phyloP scores from a whole-genome alignment of 2,329 filamentous ascomycete genomes.

The Penicillium sp. region DNA sequence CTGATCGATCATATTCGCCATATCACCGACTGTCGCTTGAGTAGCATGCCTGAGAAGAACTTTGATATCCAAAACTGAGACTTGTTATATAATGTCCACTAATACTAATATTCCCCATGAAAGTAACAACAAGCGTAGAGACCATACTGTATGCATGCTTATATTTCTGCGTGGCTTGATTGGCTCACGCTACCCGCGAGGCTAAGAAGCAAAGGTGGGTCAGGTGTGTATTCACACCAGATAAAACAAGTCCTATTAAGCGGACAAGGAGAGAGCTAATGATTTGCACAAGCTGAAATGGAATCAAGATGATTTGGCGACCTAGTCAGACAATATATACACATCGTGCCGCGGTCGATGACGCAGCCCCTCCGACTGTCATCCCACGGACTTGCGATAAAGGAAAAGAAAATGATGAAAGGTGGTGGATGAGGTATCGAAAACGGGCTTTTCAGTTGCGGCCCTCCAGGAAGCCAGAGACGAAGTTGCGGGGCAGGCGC shows the following conservation, averaged over 20 bases:
- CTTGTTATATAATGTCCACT: background rate
- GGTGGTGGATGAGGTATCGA: constrained; percentile 22
- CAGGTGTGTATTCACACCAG: background rate
- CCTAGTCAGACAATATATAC: constrained; percentile 47
- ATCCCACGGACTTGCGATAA: constrained; percentile 32
- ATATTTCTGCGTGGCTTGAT: constrained; percentile 10
- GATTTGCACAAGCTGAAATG: background rate
- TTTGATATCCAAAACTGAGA: background rate
- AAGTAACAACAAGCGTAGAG: background rate
- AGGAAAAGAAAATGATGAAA: constrained; percentile 25
- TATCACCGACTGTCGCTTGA: constrained; percentile 1
- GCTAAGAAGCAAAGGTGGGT: background rate
- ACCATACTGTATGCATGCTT: background rate
- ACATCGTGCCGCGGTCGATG: constrained; percentile 41
- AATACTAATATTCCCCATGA: background rate
- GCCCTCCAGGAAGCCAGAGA: constrained; percentile 94
- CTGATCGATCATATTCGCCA: constrained; percentile 1
- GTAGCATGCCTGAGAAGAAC: background rate
- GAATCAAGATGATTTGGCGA: constrained; percentile 25
- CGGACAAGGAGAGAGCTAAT: background rate
- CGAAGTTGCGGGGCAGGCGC: constrained; percentile 85
- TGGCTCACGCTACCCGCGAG: constrained; percentile 3
- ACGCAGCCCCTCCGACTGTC: constrained; percentile 24
- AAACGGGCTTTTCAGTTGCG: constrained; percentile 49
- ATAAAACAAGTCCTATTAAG: background rate